Evolutionary conservation across 441 rosid species (phyloP).

Genomic region (Pelargonium myrrhifolium): DNA sequence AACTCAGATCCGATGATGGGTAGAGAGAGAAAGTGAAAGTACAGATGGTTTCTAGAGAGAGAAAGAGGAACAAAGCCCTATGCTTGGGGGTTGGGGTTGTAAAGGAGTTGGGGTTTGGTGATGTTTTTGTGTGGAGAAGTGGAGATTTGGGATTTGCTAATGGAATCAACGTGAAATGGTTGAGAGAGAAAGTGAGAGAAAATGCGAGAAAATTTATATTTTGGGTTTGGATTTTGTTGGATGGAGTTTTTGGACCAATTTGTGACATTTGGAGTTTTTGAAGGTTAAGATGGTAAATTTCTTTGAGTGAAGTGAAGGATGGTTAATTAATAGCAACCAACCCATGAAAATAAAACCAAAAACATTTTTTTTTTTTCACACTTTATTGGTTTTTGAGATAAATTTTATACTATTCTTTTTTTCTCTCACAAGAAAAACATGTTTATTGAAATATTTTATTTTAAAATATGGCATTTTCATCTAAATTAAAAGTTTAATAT

Average conservation of each 20-base stretch:
- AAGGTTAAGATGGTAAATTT: too few species aligned
- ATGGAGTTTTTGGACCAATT: not conserved
- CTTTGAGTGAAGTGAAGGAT: too few species aligned
- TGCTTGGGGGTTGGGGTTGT: not conserved
- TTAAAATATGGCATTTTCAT: too few species aligned
- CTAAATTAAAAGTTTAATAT: too few species aligned
- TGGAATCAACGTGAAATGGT: constrained; percentile 2
- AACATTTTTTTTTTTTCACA: too few species aligned
- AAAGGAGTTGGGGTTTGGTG: constrained; percentile 1
- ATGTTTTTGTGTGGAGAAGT: constrained; percentile 12
- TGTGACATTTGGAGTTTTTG: too few species aligned
- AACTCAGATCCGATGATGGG: constrained; percentile 8
- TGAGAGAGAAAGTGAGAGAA: not conserved
- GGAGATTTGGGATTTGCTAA: constrained; percentile 7
- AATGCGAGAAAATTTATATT: not conserved
- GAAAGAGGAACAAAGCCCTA: not conserved
- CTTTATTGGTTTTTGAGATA: too few species aligned
- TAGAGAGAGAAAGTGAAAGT: not conserved
- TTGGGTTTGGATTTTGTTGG: not conserved
- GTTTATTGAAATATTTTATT: too few species aligned
- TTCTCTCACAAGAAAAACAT: too few species aligned
- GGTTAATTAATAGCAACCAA: too few species aligned
- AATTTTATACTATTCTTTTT: too few species aligned
- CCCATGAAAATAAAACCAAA: too few species aligned
- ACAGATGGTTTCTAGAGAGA: not conserved